Base-by-base conservation (phyloP, 2,329 filamentous ascomycete species). In the Phyllosticta citribraziliensis region DNA sequence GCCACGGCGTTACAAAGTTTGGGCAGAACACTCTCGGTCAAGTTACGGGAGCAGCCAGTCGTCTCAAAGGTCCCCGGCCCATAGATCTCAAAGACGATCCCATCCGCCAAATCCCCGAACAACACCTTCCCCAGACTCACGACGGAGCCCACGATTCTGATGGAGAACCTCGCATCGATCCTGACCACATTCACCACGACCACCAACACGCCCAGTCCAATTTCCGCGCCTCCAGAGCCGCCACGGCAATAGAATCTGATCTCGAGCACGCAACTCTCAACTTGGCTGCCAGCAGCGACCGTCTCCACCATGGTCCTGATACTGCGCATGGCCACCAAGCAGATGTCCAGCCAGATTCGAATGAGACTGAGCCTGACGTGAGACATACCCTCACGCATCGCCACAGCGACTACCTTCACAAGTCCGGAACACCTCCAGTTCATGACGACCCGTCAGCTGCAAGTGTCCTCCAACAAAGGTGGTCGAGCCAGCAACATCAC, bases 1-100 rank as follows among this genome's bases (percentile, higher is more conserved):
- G 61, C n/a, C 61, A 60, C 14, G 57, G 57, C 22, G 35, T 62
- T 25, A 54, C 52, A 12, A 55, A 51, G 19, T 20, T 62, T 11
- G 61, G 61, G 6, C 57, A 62, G 20, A 40, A 19, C 20, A 60
- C 57, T 12, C 20, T 53, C 47, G 25, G 17, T 2, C 57, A 57
- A 6, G 52, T 62, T 14, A 50, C 52, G 9, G 35, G 11, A 40
- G 9, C 2, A 11, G 12, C 35, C 17, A 47, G 8, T n/a, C 40
- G 33, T 10, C 9, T 30, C 27, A 30, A 10, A 30, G 11, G 2
- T n/a, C 40, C 17, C 14, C 14, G 40, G 17, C 6, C 40, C 17
- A 17, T 12, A 47, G 12, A 40, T 5, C 17, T 14, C 8, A 11
- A 14, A 14, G 35, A 40, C 11, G 35, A 40, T 11, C 35, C 35